Evolutionary conservation across 352 stramenopile species (phyloP), one percentile per base, ranked within the genome.

Genomic region (Phytophthora kernoviae): DNA sequence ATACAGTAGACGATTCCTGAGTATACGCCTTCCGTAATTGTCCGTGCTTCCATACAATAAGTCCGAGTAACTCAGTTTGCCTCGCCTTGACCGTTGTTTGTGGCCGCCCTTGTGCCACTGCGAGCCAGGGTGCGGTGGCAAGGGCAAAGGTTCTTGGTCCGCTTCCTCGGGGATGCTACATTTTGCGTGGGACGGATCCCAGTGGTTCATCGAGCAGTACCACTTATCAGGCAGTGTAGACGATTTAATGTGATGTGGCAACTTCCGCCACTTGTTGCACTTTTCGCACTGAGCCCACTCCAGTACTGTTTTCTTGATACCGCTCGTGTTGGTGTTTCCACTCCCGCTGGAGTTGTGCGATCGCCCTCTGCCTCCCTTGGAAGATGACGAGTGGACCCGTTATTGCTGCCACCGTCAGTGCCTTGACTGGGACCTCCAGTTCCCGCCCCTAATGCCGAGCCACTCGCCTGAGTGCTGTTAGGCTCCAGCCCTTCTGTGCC

Each of bases 201-300:
- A 98, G 26, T 89, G 82, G 70, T 99, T 99, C 80, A 99, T 91
- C 17, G 90, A 86, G 72, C 96, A 99, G 62, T 96, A 99, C 96
- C 96, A 99, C 57, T 97, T 89, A 62, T 98, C 92, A 5, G 96
- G 96, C 12, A 99, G 79, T 21, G 79, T 94, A 8, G 93, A 92
- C 20, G 87, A 90, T 58, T 98, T 92, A 44, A 98, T 93, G 61
- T 90, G 80, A 15, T 81, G 80, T 1, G 96, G 94, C 17, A 99
- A 65, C 57, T 98, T 96, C 42, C 96, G 90, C 96, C 96, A 99
- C 69, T 98, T 98, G 48, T 92, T 85, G 77, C 96, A 99, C 51
- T 90, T 89, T 54, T 99, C 96, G 71, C 96, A 99, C 66, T 98
- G 90, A 0, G 97, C 96, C 96, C 96, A 99, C 70, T 95, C 84